Base-by-base conservation (phyloP, 2,329 filamentous ascomycete species). In the Fusarium metavorans region DNA sequence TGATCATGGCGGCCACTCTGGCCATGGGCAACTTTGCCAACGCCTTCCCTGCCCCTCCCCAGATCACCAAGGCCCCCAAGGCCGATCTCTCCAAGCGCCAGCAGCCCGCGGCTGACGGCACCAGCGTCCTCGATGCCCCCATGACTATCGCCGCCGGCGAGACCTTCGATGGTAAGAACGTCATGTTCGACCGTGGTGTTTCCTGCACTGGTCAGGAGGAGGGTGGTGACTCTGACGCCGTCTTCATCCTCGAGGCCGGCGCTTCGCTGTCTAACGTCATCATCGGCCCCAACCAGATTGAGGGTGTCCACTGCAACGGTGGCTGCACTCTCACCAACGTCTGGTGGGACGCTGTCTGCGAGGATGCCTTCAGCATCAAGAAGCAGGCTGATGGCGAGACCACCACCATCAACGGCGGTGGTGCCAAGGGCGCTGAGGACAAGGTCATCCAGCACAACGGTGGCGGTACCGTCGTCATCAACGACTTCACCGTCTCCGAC, bases 281-380 rank as follows among this genome's bases (percentile, higher is more conserved):
- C 69, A 87, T 87, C 32, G 85, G 76, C 8, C 79, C 81, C 50
- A 81, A 85, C 77, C 85, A 86, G 69, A 78, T 80, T 20, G 85
- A 87, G 73, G 85, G 86, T 41, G 82, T 87, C 8, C 85, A 87
- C 80, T 87, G 85, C 72, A 78, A 82, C 48, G 85, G 85, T 14
- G 70, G 80, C 4, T 87, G 85, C 78, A 85, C 80, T 2, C 66
- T 87, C 4, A 81, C 82, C 74, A 84, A 83, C 34, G 86, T 88
- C 59, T 87, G 85, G 83, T 88, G 86, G 75, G 83, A 85, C 54
- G 83, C 85, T 34, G 85, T 87, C 45, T 87, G 85, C 50, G 85
- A 87, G 71, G 84, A 87, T 41, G 85, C 84, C 35, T 84, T 86
- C 70, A 66, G 60, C 10, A 73, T 79, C 56, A 79, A 79, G 78